A percentile compares a stretch with the other conserved stretches of the same genome.
phyloP scores from a whole-genome alignment of 2,329 filamentous ascomycete genomes.

The Xylaria multiplex region DNA sequence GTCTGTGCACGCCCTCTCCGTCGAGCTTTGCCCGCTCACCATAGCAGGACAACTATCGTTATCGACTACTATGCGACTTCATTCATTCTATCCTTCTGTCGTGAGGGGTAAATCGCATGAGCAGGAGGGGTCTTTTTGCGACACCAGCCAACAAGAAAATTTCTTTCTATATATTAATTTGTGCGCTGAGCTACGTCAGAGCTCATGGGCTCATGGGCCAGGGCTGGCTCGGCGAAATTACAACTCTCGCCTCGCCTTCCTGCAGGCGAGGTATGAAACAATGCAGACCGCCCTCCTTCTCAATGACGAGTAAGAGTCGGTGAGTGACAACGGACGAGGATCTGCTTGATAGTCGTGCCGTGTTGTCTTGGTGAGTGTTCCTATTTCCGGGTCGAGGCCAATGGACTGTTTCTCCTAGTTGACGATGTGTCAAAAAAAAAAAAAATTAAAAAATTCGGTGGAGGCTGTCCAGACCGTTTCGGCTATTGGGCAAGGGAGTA shows the following conservation, averaged over 20 bases:
- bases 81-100: constrained; percentile 15
- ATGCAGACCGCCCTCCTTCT: constrained; percentile 42
- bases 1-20: constrained; percentile 21
- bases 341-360: constrained; percentile 42
- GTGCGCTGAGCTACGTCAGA: constrained; percentile 46
- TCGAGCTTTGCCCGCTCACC: constrained; percentile 12
- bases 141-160: constrained; percentile 41
- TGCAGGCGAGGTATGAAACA: constrained; percentile 45
- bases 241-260: constrained; percentile 35
- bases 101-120: constrained; percentile 39
- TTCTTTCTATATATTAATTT: constrained; percentile 38
- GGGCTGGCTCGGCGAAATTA: constrained; percentile 29
- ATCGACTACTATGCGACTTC: constrained; percentile 24
- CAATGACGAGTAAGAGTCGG: constrained; percentile 42
- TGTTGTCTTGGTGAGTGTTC: constrained; percentile 41
- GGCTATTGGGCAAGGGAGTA: constrained; percentile 41
- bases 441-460: constrained; percentile 40
- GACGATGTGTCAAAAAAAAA: constrained; percentile 36
- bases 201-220: constrained; percentile 20
- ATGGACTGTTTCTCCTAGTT: constrained; percentile 35
- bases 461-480: constrained; percentile 40
- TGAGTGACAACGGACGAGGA: constrained; percentile 44
- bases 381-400: constrained; percentile 39
- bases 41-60: constrained; percentile 7
- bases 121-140: constrained; percentile 41